Base-by-base conservation (phyloP, 306 rosid species). In the cucumber (Cucumis sativus) region DNA sequence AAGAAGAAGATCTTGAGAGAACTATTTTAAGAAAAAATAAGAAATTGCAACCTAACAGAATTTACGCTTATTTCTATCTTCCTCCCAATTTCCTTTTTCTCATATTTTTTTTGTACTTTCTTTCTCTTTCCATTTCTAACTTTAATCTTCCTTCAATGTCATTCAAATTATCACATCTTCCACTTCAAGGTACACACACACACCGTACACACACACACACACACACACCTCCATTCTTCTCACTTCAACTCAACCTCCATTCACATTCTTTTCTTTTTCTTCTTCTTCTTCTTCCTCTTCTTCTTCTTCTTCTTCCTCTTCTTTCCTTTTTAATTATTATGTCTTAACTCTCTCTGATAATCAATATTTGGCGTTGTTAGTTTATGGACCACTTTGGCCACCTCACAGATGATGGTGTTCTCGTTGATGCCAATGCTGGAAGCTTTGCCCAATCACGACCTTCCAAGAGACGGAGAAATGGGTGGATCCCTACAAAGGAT, bases 371-470 rank as follows among this genome's bases (percentile, higher is more conserved):
- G 0, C 0, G 0, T 12, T 12, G 3, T 47, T 43, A 35, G 47
- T 64, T 64, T 12, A 66, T 67, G 74, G 74, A 67, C 5, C 33
- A 40, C 33, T 40, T 1, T 39, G 52, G 49, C 15, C 15, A 65
- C 4, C 25, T 8, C 47, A 30, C 41, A 10, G 80, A 35, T 4
- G 51, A 58, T 39, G 72, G 54, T 2, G 66, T 8, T 28, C n/a
- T 25, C 8, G 69, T 49, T 62, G 68, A 77, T 54, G 70, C 61
- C 55, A 63, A 33, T 54, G 79, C 74, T 6, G 68, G 52, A 28
- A 76, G 91, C 87, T 80, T 89, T 21, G 93, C 92, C 0, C 88
- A 91, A 79, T 87, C 93, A 74, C 85, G 92, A 80, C 85, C 88
- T 0, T 85, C 86, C 61, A 85, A 84, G 76, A 79, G 76, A 45